Base-by-base conservation (phyloP, 805 yeast genomes). In the Middelhovenomyces tepae region DNA sequence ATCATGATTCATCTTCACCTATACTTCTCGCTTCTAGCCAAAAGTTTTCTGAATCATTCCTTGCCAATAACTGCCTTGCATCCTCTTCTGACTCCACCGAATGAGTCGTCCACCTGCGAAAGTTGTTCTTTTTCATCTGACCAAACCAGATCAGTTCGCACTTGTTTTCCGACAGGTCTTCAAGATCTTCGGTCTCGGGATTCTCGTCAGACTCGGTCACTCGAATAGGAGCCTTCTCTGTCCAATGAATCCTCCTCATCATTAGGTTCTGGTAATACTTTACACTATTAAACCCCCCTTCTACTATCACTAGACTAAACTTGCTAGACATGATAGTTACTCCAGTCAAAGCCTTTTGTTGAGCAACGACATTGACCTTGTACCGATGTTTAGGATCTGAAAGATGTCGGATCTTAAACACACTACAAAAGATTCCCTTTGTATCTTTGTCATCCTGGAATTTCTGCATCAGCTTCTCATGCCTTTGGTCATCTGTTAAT, bases 321-420 rank as follows among this genome's bases (percentile, higher is more conserved):
- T 37, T 34, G 1, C 53, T 45, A 21, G 46, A 42, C 27, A 51
- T 33, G 3, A 64, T 35, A 3, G 56, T 44, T 16, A 73, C 62
- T 0, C 98, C 99, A 2, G 62, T 64, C 16, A 87, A 55, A 2
- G 62, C 69, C 30, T 74, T 52, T 50, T 89, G 89, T 42, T 74
- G 74, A 1, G 95, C 94, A 53, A 85, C 85, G 40, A 70, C 71
- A 47, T 84, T 87, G 5, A 87, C 68, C 48, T 86, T 82, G 56
- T 63, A 86, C 28, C 70, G 58, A 43, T 83, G 82, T 40, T 77
- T 75, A 0, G 81, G 78, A 52, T 78, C 77, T 1, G 62, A 59
- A 8, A 83, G 54, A 28, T 64, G 56, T 14, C 64, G 57, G 9
- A 86, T 62, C 11, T 63, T 58, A 51, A 75, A 85, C 1, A 81